phyloP scores from a whole-genome alignment of 106 monocot species.

The Narthecium ossifragum region DNA sequence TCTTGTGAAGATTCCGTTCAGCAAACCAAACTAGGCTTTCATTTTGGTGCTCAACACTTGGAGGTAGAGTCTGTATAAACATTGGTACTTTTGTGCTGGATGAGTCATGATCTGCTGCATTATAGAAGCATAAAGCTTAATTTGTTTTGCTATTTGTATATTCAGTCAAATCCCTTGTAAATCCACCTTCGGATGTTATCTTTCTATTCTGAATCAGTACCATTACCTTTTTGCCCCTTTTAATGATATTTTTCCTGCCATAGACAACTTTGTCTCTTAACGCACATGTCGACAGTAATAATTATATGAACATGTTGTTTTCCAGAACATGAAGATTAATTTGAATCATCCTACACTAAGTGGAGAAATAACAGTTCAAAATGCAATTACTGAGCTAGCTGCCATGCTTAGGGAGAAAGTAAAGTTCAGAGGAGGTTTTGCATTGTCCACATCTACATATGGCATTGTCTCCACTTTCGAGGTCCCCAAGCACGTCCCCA shows the following conservation, averaged over 20 bases:
- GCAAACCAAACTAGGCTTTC: conserved; percentile 20
- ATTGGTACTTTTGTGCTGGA: neutral
- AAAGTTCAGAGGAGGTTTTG: conserved; percentile 78
- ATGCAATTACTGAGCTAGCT: conserved; percentile 88
- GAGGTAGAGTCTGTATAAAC: conserved; percentile 37
- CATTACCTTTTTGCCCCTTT: no score
- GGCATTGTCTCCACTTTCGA: conserved; percentile 77
- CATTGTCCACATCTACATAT: conserved; percentile 54
- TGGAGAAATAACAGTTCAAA: conserved; percentile 80
- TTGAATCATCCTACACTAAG: conserved; percentile 75
- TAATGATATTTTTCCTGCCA: no score
- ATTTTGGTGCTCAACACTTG: conserved; percentile 67
- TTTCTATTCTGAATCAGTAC: neutral
- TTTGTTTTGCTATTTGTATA: neutral
- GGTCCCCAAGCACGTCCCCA: conserved; percentile 80
- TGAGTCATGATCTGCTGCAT: neutral
- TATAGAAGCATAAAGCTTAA: neutral
- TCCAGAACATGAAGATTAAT: conserved; percentile 63
- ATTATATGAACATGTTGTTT: neutral
- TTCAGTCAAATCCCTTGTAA: neutral
- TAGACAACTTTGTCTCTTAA: no score
- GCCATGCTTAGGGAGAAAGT: conserved; percentile 98
- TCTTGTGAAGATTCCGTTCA: conserved; percentile 23
- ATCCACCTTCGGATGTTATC: neutral
- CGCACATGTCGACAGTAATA: no score